Evolutionary conservation across 2,329 filamentous ascomycete genomes (phyloP), one percentile per base, ranked within the genome.

Genomic region (Epichloe gansuensis): DNA sequence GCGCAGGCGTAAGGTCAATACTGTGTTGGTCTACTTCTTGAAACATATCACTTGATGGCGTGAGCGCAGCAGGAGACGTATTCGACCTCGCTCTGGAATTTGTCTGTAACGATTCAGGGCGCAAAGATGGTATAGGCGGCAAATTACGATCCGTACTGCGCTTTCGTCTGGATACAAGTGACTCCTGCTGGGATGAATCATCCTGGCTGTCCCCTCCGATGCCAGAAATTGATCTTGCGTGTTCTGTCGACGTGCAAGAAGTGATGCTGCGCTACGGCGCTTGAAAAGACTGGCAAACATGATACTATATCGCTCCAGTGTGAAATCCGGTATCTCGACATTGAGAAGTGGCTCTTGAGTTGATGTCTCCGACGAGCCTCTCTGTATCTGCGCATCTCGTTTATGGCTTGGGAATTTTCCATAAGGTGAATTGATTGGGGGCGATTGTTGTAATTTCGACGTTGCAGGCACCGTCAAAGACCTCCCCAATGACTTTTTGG

Each of bases 241-340:
- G 7, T 78, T 79, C 58, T 84, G 80, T 43, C 81, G 73, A 53
- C 80, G 74, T 25, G 74, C 74, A 28, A 83, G 67, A 7, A 83
- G 68, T 1, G 64, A 63, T 5, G 65, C 60, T 15, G 61, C 54
- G 6, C 58, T 60, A 41, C 67, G 65, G 7, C 67, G 66, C 55
- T 80, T 77, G 28, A 95, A 71, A 6, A 96, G 74, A 39, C 79
- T 80, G 52, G 84, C 82, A 63, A 97, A 96, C 91, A 96, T 96
- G 58, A 96, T 80, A 60, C 90, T 95, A 60, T 95, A 97, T 48
- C 91, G 76, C 65, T 96, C 91, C 76, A 97, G 75, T 56, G 85
- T 81, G 52, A 87, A 77, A 48, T 80, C 78, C 1, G 91, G 91
- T 53, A 96, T 93, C 50, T 91, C 81, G 15, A 96, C 77, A 60